Evolutionary conservation across 345 rosid species (phyloP).

Genomic region (Dimocarpus longan): DNA sequence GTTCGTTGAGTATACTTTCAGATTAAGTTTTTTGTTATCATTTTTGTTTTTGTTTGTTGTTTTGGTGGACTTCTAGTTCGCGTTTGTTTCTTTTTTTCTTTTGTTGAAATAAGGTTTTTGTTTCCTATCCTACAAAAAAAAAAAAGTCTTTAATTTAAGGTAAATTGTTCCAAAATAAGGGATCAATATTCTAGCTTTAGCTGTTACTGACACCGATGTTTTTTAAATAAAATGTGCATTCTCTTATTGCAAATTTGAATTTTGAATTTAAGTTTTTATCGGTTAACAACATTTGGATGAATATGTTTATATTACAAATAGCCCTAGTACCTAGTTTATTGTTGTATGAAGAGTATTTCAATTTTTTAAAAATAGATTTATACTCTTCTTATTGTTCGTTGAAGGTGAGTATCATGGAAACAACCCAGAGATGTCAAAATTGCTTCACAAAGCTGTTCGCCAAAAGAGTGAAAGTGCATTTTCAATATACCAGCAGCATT

Average conservation of each 20-base stretch:
- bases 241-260: background rate
- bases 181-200: constrained; percentile 15
- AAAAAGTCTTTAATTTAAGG: background rate
- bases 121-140: too few relatives aligned
- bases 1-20: too few relatives aligned
- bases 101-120: too few relatives aligned
- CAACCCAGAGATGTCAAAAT: constrained; percentile 98
- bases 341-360: constrained; percentile 8
- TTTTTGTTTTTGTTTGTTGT: too few relatives aligned
- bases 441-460: constrained; percentile 98
- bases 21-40: too few relatives aligned
- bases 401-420: constrained; percentile 98
- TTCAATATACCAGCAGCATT: constrained; percentile 94
- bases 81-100: too few relatives aligned
- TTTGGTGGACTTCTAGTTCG: too few relatives aligned
- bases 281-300: background rate
- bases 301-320: background rate
- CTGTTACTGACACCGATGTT: background rate
- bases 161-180: constrained; percentile 1
- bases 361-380: constrained; percentile 8
- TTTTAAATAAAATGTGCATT: background rate
- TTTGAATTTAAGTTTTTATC: background rate
- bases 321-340: background rate
- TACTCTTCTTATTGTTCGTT: constrained; percentile 4
- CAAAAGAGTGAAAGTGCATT: constrained; percentile 92